These are phyloP conservation scores for Leccinum barrowsii DNA, from an alignment of 768 basidiomycete genomes.

Conservation along the genomic window DNA sequence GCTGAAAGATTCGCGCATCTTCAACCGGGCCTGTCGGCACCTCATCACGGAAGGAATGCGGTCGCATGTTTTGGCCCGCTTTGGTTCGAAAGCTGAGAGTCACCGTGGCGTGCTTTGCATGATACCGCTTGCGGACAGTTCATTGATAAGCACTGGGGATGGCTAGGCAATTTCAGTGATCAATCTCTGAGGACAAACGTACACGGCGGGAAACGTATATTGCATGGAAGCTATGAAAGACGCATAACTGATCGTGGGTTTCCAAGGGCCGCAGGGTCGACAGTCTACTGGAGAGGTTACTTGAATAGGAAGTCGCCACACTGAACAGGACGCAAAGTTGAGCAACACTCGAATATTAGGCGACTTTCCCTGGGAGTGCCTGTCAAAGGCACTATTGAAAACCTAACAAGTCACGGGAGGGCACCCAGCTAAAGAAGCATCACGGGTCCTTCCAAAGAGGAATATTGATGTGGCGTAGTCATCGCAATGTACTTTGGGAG, in stretches of 20 bases:
- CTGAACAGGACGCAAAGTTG: not conserved
- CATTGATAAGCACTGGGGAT: not conserved
- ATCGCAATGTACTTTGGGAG: not conserved
- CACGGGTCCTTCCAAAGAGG: not conserved
- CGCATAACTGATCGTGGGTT: not conserved
- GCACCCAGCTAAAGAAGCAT: not conserved
- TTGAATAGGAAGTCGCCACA: not conserved
- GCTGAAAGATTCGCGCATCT: not conserved
- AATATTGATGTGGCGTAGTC: not conserved
- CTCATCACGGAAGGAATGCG: not conserved
- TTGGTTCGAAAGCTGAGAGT: not conserved
- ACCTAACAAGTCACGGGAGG: not conserved
- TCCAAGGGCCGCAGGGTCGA: not conserved
- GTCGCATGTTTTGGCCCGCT: not conserved
- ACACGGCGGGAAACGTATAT: no score
- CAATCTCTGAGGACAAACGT: not conserved
- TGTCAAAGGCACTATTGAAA: not conserved
- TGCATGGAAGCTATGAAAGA: not conserved
- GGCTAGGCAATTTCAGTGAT: not conserved
- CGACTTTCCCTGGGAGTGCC: not conserved
- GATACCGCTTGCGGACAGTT: not conserved
- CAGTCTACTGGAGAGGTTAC: not conserved
- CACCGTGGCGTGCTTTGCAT: not conserved
- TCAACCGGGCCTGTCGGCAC: not conserved
- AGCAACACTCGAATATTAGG: not conserved